Base-by-base conservation (phyloP, 1,284 basidiomycete genomes). In the Irpex sp. region DNA sequence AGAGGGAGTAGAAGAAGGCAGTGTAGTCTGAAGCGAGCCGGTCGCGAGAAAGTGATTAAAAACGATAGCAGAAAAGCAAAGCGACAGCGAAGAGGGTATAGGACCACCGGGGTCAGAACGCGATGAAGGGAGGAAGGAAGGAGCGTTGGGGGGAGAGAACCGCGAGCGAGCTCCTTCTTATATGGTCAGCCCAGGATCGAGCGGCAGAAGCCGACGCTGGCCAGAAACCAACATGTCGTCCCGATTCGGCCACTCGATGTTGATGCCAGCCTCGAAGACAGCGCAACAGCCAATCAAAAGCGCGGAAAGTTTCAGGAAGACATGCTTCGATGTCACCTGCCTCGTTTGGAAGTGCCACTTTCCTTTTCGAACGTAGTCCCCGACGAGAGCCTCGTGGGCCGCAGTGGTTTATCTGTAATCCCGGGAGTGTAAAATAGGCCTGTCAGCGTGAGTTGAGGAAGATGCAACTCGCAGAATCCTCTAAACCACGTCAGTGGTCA, bases 101-200 rank as follows among this genome's bases (percentile, higher is more conserved):
- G 57, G 68, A 72, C 71, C 71, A 59, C 71, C 71, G 59, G 71
- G 71, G 69, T 64, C 71, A 64, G 64, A 65, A 62, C 63, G 56
- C 58, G 56, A 57, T 66, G 62, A 60, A 59, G 65, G 64, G 57
- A 57, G 58, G 58, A 61, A 56, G 59, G 60, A 66, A 65, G 60
- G 67, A 49, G 63, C 60, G 65, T 58, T 61, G 58, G 64, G 47
- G 39, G 64, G 4, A 51, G 63, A 66, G 61, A 55, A 58, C 58
- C 64, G 66, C 64, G 47, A 56, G 14, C 45, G 37, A 16, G 57
- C 54, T 23, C 51, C 39, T 56, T 19, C 59, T 67, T 70, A 69
- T 70, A 67, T 36, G 37, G 18, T 56, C 36, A 39, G 21, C 49
- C 18, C 35, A 19, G 33, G 45, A 35, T 18, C 21, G 21, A 23